Conservation (phyloP, 495 filamentous ascomycete genomes). For the Annulohypoxylon nitens region DNA sequence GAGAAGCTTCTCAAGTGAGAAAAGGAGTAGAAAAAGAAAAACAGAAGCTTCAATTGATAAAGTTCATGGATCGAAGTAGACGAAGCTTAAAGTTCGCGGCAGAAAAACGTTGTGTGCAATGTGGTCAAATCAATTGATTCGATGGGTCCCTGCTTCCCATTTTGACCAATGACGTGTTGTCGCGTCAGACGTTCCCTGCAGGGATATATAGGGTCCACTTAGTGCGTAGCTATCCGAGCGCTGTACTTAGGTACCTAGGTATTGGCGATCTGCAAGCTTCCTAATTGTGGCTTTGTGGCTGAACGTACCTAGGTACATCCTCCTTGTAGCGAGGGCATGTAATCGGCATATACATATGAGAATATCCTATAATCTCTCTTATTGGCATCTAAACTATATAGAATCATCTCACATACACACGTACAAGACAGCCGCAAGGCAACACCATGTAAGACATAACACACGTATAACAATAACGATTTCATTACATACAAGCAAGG, state of each 20-base stretch:
- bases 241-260: neutral
- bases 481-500: constrained; percentile 27
- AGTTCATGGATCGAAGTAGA: constrained; percentile 3
- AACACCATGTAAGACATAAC: neutral
- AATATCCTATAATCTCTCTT: no score
- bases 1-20: neutral
- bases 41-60: constrained; percentile 25
- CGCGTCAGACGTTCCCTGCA: constrained; percentile 26
- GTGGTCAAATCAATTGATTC: constrained; percentile 45
- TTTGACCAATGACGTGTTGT: constrained; percentile 44
- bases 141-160: constrained; percentile 29
- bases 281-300: constrained; percentile 12
- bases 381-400: no score
- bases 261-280: neutral
- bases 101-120: constrained; percentile 36
- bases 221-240: neutral
- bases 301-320: neutral
- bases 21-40: neutral
- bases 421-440: neutral
- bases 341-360: no score
- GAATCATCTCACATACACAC: neutral
- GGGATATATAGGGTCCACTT: neutral
- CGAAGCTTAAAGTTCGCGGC: constrained; percentile 13
- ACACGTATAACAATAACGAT: neutral
- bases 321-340: no score